Base-by-base conservation (phyloP, 1,284 basidiomycete genomes). In the Melanopsichium pennsylvanicum region DNA sequence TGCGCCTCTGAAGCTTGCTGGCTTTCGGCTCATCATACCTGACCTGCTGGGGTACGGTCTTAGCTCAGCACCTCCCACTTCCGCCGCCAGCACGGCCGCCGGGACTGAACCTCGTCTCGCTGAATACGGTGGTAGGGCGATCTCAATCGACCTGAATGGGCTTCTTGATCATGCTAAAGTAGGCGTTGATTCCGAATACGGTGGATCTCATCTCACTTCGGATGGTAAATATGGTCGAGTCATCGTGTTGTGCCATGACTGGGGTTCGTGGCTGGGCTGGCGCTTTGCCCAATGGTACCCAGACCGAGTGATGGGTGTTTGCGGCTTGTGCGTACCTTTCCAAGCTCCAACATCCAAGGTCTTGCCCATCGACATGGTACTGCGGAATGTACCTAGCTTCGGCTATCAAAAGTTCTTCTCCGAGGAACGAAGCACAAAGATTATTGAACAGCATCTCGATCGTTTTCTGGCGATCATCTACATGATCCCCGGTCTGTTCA, bases 391-490 rank as follows among this genome's bases (percentile, higher is more conserved):
- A 3, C 69, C 74, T 11, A 66, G 49, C 46, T 76, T 73, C 43
- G 74, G 72, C 33, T 76, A 76, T 22, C 72, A 76, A 27, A 55
- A 55, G 41, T 76, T 76, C 56, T 76, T 76, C 22, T 57, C 50
- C n/a, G 61, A 72, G 15, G 50, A 63, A 31, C 27, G 62, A 3
- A 68, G 63, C 32, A 76, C 72, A 47, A 57, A 70, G 45, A 74
- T 74, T 43, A 56, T 76, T 51, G 56, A 74, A 18, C 42, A 72
- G 22, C 62, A 73, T 23, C 56, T 74, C 22, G 69, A 64, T 8
- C 68, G 69, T 16, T 74, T 74, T 50, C 39, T 72, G n/a, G 52
- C 54, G 16, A 58, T 74, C 52, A 57, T 71, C 42, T 74, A 51
- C 26, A 59, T 66, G 55, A 67, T 60, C 23, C 69, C 69, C 1